Evolutionary conservation across 1,284 basidiomycete species (phyloP), one percentile per base, ranked within the genome.

Genomic region (Ganoderma boninense): DNA sequence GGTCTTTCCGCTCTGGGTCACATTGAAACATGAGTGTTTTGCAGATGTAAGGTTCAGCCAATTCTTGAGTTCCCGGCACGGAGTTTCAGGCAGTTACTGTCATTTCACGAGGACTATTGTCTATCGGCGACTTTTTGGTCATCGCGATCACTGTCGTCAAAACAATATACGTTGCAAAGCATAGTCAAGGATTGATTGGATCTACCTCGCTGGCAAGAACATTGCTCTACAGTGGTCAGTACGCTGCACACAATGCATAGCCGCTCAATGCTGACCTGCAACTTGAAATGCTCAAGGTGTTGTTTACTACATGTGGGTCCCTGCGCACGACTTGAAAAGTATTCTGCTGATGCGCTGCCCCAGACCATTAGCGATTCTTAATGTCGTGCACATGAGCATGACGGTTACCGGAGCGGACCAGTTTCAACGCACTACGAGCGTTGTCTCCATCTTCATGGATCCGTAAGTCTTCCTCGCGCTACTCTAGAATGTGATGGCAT

Each of bases 361-460:
- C 57, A 66, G 65, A 23, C 65, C 65, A 18, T 57, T 66, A 5
- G 56, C 44, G 2, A 10, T 61, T 4, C 65, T 66, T 29, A 66
- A 66, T 43, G 35, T 66, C 32, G 32, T 66, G 5, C 65, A 66
- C n/a, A 61, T 57, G 4, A 52, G 59, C 32, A 29, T 66, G 29
- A 66, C 65, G 8, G 65, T 40, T n/a, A 52, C 44, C 18, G 65
- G 65, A 4, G 65, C 65, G 16, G 44, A 66, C 4, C 65, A 66
- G 20, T 60, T 52, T 43, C 57, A 61, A 13, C 65, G 65, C 18
- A 44, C 59, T 13, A 60, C 65, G 8, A 66, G 65, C 23, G 26
- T 61, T 16, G 59, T 66, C 11, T 66, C 65, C 13, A 26, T 66
- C 42, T 66, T 52, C 44, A 66, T 66, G 16, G 65, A 66, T 35